Base-by-base conservation (phyloP, 176 grass and related monocot species). In the Olyra latifolia region DNA sequence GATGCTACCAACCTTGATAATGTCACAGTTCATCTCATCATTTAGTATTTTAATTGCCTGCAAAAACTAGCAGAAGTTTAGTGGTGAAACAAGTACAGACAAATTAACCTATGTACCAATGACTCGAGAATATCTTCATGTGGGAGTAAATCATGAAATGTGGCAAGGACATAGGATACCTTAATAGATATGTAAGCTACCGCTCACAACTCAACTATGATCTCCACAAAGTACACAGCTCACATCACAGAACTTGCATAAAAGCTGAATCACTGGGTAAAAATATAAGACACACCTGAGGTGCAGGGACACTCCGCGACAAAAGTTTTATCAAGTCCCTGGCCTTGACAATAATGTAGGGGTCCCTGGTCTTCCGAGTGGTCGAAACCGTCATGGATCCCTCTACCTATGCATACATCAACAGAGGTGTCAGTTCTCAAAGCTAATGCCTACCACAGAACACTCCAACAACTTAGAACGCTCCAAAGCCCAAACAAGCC, bases 381-480 rank as follows among this genome's bases (percentile, higher is more conserved):
- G 96, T 98, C 15, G 90, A 91, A 75, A 98, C 96, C 25, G 92
- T 93, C 96, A 98, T 98, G 8, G 92, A 95, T 79, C 96, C 96
- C 71, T 98, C 96, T 60, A 98, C 90, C 92, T 98, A 79, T 13
- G 72, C 45, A 82, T 29, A 78, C 46, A 82, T 29, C 30, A 62
- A n/a, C 2, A 67, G 41, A 74, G 20, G 41, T 42, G 7, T 32
- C 23, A 55, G 5, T 23, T 29, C 7, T 32, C 19, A 64, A 13
- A 61, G 5, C 16, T 28, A 75, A 20, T 60, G 73, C 9, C 58
- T 47, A 54, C 25, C 56, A 57, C 20, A 67, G 12, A 76, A 32
- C 11, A 19, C 42, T 32, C 2, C 39, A n/a, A 23, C 9, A 53
- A 52, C 50, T 16, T 16, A 66, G 46, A 27, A 44, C 45, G 10